These are phyloP conservation scores for Benincasa hispida DNA, from an alignment of 306 rosid genomes.

Conservation along the genomic window DNA sequence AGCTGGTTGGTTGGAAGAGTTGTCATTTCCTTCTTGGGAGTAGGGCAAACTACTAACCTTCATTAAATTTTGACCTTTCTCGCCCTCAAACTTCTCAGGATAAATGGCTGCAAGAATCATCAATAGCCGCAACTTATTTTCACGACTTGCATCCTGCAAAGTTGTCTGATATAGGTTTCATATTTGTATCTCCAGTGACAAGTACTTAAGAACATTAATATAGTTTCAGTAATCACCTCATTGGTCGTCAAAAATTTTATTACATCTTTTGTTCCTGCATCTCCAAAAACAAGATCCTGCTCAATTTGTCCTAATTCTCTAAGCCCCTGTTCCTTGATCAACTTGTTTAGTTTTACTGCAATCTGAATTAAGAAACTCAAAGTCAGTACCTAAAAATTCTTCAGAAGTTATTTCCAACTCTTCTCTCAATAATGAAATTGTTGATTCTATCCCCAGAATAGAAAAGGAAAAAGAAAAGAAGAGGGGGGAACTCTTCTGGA, in stretches of 20 bases:
- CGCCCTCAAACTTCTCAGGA: conserved; percentile 91
- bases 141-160: conserved; percentile 73
- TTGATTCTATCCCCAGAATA: no score
- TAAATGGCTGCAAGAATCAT: conserved; percentile 86
- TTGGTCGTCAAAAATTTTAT: conserved; percentile 62
- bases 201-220: neutral
- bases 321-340: conserved; percentile 66
- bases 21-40: neutral
- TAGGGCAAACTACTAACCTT: conserved; percentile 34
- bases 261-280: conserved; percentile 85
- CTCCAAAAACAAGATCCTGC: conserved; percentile 92
- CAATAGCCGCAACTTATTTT: conserved; percentile 84
- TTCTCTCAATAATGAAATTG: no score
- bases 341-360: conserved; percentile 67
- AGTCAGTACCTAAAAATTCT: neutral
- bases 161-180: conserved; percentile 8
- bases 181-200: neutral
- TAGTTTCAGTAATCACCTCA: conserved; percentile 32
- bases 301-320: conserved; percentile 77
- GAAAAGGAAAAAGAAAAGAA: no score
- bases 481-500: no score
- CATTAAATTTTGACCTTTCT: conserved; percentile 82
- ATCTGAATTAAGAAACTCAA: conserved; percentile 40
- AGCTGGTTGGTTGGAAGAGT: conserved; percentile 5
- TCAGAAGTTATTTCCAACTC: neutral